phyloP scores from a whole-genome alignment of 2,329 filamentous ascomycete genomes.

The Fusarium fujikuroi region DNA sequence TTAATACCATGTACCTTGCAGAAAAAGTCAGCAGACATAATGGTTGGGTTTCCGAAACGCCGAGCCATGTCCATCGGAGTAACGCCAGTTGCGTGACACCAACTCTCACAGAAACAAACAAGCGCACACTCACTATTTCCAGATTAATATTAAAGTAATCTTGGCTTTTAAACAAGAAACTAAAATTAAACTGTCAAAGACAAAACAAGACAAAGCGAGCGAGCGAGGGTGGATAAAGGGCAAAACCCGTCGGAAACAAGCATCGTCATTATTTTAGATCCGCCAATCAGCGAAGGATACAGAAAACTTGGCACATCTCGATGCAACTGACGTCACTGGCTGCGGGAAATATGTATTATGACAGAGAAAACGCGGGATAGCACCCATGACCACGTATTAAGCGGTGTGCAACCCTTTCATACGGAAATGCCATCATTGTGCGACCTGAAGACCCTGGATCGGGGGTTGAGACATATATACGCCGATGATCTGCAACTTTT shows the following conservation, averaged over 20 bases:
- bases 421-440: constrained; percentile 27
- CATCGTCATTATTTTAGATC: neutral
- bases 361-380: constrained; percentile 8
- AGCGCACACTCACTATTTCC: neutral
- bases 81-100: neutral
- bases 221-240: neutral
- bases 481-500: constrained; percentile 11
- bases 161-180: neutral
- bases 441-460: neutral
- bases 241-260: constrained; percentile 16
- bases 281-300: neutral
- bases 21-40: neutral
- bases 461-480: constrained; percentile 5
- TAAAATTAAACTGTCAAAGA: constrained; percentile 26
- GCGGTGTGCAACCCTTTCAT: constrained; percentile 9
- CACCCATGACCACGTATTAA: neutral
- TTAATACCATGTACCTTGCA: neutral
- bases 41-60: neutral
- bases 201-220: constrained; percentile 6
- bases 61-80: neutral
- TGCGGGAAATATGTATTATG: constrained; percentile 15
- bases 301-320: constrained; percentile 21
- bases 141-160: neutral
- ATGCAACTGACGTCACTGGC: constrained; percentile 11
- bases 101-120: neutral